Percentiles rank a stretch among this genome's conserved stretches.
Evolutionary conservation across 331 rosid genomes (phyloP).

Genomic region (Rosa hybrid): DNA sequence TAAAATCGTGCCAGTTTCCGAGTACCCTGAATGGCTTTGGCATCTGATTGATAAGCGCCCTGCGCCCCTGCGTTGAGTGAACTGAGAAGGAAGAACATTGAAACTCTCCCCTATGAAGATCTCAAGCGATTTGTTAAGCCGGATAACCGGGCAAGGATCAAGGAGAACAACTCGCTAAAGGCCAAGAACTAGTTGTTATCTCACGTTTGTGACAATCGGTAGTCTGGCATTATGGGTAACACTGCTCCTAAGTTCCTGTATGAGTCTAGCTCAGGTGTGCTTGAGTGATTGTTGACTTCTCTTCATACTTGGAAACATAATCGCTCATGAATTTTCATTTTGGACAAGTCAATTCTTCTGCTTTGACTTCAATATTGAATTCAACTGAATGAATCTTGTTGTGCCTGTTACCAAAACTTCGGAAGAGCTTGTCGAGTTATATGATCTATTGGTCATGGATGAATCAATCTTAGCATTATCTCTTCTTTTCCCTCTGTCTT

Average conservation of each 20-base stretch:
- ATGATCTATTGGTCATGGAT: too few relatives aligned
- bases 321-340: neutral
- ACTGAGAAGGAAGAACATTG: constrained; percentile 59
- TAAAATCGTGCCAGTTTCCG: constrained; percentile 67
- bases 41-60: constrained; percentile 58
- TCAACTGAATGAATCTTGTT: neutral
- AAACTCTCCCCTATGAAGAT: constrained; percentile 40
- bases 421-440: neutral
- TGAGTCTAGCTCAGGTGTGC: neutral
- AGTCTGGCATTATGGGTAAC: neutral
- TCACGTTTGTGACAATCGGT: neutral
- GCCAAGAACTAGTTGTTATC: constrained; percentile 55
- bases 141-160: constrained; percentile 75
- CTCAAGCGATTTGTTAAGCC: constrained; percentile 69
- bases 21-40: constrained; percentile 79
- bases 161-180: constrained; percentile 72
- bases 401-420: neutral
- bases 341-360: neutral
- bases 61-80: constrained; percentile 47
- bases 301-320: neutral
- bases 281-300: neutral
- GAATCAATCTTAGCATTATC: neutral
- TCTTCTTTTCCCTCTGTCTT: neutral
- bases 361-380: neutral
- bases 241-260: neutral